Conservation (phyloP, 225 moss, liverwort and hornwort genomes). For the Marchantia paleacea region DNA sequence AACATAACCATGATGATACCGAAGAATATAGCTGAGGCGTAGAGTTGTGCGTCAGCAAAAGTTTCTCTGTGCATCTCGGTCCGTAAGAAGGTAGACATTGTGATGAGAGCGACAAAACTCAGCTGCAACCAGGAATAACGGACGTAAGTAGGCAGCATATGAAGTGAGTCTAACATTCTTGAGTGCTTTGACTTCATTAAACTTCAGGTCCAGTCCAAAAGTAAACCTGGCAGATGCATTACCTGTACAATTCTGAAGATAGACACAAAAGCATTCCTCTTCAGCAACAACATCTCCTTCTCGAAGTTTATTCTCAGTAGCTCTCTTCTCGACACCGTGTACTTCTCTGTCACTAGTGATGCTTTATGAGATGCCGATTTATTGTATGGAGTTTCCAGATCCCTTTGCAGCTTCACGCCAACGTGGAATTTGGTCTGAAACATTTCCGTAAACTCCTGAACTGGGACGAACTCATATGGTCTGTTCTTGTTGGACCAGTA, state of each 20-base stretch:
- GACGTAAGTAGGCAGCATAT: too few relatives aligned
- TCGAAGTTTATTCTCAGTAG: constrained; percentile 60
- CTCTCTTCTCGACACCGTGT: constrained; percentile 48
- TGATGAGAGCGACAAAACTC: constrained; percentile 9
- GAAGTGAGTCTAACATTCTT: too few relatives aligned
- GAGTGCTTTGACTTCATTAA: too few relatives aligned
- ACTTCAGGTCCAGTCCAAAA: background rate
- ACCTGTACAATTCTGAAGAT: constrained; percentile 60
- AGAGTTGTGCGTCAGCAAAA: constrained; percentile 43
- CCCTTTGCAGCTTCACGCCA: constrained; percentile 31
- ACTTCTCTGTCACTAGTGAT: constrained; percentile 45
- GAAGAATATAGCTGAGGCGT: constrained; percentile 50
- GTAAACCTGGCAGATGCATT: background rate
- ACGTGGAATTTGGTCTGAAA: constrained; percentile 48
- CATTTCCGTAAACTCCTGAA: constrained; percentile 45
- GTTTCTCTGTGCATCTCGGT: constrained; percentile 45
- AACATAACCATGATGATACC: constrained; percentile 58
- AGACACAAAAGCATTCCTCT: constrained; percentile 57
- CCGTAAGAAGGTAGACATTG: constrained; percentile 40
- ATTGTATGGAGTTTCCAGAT: constrained; percentile 47
- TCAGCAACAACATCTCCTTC: constrained; percentile 55
- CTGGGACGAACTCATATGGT: constrained; percentile 44
- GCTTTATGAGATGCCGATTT: constrained; percentile 50
- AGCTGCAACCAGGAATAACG: constrained; percentile 11
- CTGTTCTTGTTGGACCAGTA: constrained; percentile 33